phyloP scores from a whole-genome alignment of 2,329 filamentous ascomycete species.

The Xylaria sp. region DNA sequence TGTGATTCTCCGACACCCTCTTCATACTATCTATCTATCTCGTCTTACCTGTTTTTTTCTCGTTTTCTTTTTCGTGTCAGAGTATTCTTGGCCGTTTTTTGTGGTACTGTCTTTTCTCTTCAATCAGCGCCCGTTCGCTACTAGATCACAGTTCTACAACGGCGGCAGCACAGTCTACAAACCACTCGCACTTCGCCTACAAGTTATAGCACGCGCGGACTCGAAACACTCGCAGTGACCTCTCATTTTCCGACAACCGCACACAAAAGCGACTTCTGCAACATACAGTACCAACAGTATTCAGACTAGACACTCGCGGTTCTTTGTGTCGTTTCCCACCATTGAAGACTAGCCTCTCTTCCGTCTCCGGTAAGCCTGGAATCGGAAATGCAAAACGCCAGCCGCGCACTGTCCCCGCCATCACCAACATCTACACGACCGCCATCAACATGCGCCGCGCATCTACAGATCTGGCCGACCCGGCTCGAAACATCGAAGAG shows the following conservation, averaged over 20 bases:
- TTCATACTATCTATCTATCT: slow-evolving; percentile 2
- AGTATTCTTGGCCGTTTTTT: slow-evolving; percentile 9
- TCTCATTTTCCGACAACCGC: slow-evolving; percentile 22
- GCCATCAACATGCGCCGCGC: slow-evolving; percentile 55
- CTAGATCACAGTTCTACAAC: background rate
- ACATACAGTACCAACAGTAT: slow-evolving; percentile 15
- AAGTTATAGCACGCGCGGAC: background rate
- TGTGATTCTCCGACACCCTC: background rate
- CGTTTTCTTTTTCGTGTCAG: background rate
- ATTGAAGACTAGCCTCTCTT: slow-evolving; percentile 17
- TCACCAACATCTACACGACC: slow-evolving; percentile 27
- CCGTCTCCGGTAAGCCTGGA: slow-evolving; percentile 36
- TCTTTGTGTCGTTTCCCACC: slow-evolving; percentile 26
- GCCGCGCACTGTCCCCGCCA: slow-evolving; percentile 36
- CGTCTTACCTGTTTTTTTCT: background rate
- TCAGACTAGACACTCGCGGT: slow-evolving; percentile 5
- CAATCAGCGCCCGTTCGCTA: slow-evolving; percentile 8
- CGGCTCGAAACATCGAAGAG: slow-evolving; percentile 54
- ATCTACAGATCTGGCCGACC: slow-evolving; percentile 55
- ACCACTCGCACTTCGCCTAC: background rate
- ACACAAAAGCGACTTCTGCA: slow-evolving; percentile 29
- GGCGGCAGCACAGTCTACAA: background rate
- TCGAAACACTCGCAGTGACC: slow-evolving; percentile 8
- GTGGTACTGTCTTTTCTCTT: background rate
- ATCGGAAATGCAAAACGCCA: slow-evolving; percentile 37